phyloP scores from a whole-genome alignment of 2,329 filamentous ascomycete genomes.

The Teratosphaeria zuluensis region DNA sequence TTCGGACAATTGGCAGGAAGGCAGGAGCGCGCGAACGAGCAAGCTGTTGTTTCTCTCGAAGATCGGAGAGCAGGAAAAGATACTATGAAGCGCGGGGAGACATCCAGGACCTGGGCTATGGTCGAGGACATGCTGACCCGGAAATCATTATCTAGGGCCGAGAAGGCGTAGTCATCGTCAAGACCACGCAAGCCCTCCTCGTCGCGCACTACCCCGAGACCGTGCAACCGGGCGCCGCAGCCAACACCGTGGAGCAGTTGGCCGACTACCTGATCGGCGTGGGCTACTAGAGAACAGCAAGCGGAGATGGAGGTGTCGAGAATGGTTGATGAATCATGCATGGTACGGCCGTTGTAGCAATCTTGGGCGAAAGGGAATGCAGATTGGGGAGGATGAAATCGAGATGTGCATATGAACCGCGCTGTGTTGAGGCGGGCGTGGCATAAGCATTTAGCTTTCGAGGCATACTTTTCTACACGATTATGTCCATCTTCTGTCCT shows the following conservation, averaged over 20 bases:
- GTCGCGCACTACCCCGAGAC: slow-evolving; percentile 75
- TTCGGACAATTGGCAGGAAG: not conserved
- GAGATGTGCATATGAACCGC: not conserved
- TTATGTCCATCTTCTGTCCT: too few relatives aligned
- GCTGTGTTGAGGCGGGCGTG: not conserved
- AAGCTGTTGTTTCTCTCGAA: too few relatives aligned
- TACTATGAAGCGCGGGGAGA: too few relatives aligned
- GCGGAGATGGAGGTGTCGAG: not conserved
- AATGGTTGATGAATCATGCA: not conserved
- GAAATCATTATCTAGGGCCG: slow-evolving; percentile 50
- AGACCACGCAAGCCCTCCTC: slow-evolving; percentile 82
- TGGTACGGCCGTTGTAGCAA: not conserved
- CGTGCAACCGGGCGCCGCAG: slow-evolving; percentile 64
- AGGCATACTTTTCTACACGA: too few relatives aligned
- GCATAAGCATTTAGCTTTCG: not conserved
- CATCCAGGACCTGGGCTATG: too few relatives aligned
- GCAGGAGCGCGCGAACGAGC: too few relatives aligned
- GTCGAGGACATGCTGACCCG: not conserved
- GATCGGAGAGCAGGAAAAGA: too few relatives aligned
- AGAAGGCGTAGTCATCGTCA: slow-evolving; percentile 71
- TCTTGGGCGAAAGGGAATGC: not conserved
- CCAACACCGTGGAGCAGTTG: slow-evolving; percentile 69
- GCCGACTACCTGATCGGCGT: slow-evolving; percentile 76
- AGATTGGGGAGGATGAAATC: not conserved
- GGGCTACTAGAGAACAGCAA: slow-evolving; percentile 50